Percentiles rank a stretch among this genome's conserved stretches.
These are phyloP conservation scores for Hysterium pulicare DNA, from an alignment of 2,329 filamentous ascomycete species.

Conservation along the genomic window DNA sequence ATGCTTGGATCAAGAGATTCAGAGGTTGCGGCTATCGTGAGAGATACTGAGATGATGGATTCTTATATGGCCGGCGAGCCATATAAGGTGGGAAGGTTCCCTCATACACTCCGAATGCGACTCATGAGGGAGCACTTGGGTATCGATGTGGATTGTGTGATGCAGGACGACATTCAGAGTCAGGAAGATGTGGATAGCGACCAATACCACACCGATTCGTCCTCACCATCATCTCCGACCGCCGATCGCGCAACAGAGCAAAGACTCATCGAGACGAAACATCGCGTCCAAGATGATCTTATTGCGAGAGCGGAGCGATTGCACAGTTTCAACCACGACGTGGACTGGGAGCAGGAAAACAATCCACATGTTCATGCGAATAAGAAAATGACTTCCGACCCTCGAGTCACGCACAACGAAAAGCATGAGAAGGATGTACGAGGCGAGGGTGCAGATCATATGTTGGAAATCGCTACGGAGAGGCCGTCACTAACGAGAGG, in stretches of 20 bases:
- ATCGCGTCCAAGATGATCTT: slow-evolving; percentile 54
- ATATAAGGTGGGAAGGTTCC: slow-evolving; percentile 87
- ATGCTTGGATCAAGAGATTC: slow-evolving; percentile 92
- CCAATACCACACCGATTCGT: slow-evolving; percentile 44
- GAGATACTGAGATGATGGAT: slow-evolving; percentile 88
- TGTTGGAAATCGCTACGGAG: slow-evolving; percentile 52
- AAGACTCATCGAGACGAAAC: slow-evolving; percentile 37
- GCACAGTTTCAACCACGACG: slow-evolving; percentile 73
- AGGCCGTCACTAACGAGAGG: slow-evolving; percentile 59
- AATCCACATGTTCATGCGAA: slow-evolving; percentile 56
- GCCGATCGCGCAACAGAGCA: slow-evolving; percentile 35
- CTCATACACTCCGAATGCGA: slow-evolving; percentile 86
- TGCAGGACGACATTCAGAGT: slow-evolving; percentile 33
- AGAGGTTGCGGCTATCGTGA: slow-evolving; percentile 83
- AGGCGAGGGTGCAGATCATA: slow-evolving; percentile 73
- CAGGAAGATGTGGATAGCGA: slow-evolving; percentile 59
- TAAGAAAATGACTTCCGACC: slow-evolving; percentile 55
- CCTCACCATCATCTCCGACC: slow-evolving; percentile 30
- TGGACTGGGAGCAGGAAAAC: slow-evolving; percentile 58
- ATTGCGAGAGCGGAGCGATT: slow-evolving; percentile 55
- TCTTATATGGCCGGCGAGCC: slow-evolving; percentile 88
- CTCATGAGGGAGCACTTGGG: slow-evolving; percentile 96
- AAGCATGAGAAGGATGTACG: slow-evolving; percentile 72
- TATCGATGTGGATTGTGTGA: slow-evolving; percentile 86
- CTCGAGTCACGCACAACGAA: slow-evolving; percentile 57